Evolutionary conservation across 805 yeast species (phyloP), one percentile per base, ranked within the genome.

Genomic region (Yarrowia hollandica): DNA sequence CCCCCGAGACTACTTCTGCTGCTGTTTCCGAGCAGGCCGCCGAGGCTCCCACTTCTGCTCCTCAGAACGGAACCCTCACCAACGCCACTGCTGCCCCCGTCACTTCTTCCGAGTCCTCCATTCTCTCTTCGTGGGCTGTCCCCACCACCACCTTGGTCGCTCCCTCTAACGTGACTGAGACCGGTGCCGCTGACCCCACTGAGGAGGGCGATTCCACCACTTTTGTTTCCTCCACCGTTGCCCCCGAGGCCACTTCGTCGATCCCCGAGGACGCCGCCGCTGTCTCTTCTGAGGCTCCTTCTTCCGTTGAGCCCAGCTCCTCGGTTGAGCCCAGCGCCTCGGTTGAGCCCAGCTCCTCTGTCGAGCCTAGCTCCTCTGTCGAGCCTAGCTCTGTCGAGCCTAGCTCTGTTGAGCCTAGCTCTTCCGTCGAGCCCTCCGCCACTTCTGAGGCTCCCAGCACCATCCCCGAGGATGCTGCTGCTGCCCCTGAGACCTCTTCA

Each of bases 181-280:
- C 56, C 12, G 12, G 12, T 12, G 39, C 30, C 5, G 52, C 34
- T 3, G 23, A 22, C 15, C 22, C 18, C 33, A 26, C 31, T 14
- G 34, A 30, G 34, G 50, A 42, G 50, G 34, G 25, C 18, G 18
- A 18, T 19, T 44, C 55, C 55, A 48, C 55, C 28, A 46, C 38
- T 12, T 22, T 31, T 31, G 54, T 46, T 5, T 46, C 54, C 26
- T 46, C 54, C 38, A 46, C 38, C n/a, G 54, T 46, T n/a, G 26
- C 52, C n/a, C 26, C 52, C 19, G n/a, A 6, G 22, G 28, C 10
- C 28, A 41, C 52, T 11, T 28, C 35, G 4, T 44, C 52, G 11
- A 30, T 44, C 10, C 52, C 52, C 19, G 48, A 41, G 33, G 48
- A 23, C 6, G 23, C 48, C 12, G 46, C 46, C 3, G 46, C 11